Conservation (phyloP, 306 rosid genomes). For the Trichosanthes truncata region DNA sequence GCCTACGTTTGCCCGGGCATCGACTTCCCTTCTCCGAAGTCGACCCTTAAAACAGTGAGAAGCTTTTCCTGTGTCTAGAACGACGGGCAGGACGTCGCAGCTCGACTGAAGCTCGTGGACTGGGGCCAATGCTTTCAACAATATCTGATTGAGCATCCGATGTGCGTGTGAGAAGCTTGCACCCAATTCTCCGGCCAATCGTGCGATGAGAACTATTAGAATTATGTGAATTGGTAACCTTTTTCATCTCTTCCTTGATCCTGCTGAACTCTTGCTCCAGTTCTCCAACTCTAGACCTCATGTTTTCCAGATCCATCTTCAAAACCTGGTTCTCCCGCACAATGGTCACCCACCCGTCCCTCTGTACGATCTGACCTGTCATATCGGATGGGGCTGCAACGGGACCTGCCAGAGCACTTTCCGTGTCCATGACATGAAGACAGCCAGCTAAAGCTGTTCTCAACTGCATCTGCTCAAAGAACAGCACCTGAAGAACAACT, state of each 20-base stretch:
- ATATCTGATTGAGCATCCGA: constrained; percentile 68
- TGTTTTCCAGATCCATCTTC: constrained; percentile 76
- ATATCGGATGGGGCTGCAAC: constrained; percentile 15
- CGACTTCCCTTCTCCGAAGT: constrained; percentile 14
- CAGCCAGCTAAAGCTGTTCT: constrained; percentile 75
- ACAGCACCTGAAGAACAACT: constrained; percentile 87
- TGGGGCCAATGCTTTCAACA: constrained; percentile 32
- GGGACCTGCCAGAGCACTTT: constrained; percentile 52
- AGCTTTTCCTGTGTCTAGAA: constrained; percentile 48
- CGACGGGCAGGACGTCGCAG: constrained; percentile 32
- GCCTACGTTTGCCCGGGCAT: constrained; percentile 8
- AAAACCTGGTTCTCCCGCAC: constrained; percentile 77
- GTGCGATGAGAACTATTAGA: constrained; percentile 56
- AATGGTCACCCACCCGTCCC: constrained; percentile 86
- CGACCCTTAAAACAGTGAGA: constrained; percentile 37
- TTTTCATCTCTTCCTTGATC: constrained; percentile 87
- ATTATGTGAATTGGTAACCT: constrained; percentile 53
- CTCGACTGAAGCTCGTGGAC: constrained; percentile 58
- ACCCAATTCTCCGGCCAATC: constrained; percentile 48
- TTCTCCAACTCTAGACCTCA: constrained; percentile 80
- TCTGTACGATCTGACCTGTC: constrained; percentile 50
- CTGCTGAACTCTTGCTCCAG: constrained; percentile 72
- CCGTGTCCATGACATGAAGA: constrained; percentile 54
- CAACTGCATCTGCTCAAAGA: constrained; percentile 87
- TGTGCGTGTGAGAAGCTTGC: constrained; percentile 60